These are phyloP conservation scores for Funneliformis caledonium DNA, from an alignment of 371 early-diverging fungal species.

Conservation along the genomic window DNA sequence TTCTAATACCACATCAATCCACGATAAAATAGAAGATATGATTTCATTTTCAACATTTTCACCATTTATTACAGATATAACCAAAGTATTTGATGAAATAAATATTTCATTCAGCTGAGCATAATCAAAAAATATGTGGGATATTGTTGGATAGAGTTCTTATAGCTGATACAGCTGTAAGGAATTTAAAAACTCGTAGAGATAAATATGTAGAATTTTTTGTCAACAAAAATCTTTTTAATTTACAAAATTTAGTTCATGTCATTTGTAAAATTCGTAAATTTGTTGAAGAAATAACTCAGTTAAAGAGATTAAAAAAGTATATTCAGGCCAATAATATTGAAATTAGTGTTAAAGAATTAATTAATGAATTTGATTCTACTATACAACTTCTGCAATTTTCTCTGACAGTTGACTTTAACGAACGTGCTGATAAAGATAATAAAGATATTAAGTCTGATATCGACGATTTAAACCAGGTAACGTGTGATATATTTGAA, in stretches of 20 bases:
- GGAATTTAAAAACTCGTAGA: not conserved
- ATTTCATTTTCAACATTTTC: not conserved
- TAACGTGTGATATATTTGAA: too few species aligned
- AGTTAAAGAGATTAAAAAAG: not conserved
- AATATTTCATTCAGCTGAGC: slow-evolving; percentile 24
- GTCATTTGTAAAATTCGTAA: slow-evolving; percentile 1
- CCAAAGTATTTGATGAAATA: not conserved
- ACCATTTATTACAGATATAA: slow-evolving; percentile 16
- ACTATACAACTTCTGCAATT: too few species aligned
- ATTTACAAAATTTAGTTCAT: not conserved
- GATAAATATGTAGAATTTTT: slow-evolving; percentile 1
- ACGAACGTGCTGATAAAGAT: too few species aligned
- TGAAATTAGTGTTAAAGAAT: slow-evolving; percentile 1
- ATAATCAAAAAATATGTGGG: slow-evolving; percentile 28
- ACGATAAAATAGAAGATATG: too few species aligned
- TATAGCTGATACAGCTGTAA: not conserved
- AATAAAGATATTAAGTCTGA: too few species aligned
- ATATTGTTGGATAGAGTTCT: slow-evolving; percentile 25
- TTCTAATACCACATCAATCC: too few species aligned
- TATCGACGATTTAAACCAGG: too few species aligned
- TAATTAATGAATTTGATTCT: slow-evolving; percentile 14
- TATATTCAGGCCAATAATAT: slow-evolving; percentile 16
- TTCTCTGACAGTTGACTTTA: too few species aligned
- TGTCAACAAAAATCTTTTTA: not conserved
- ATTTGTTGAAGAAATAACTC: slow-evolving; percentile 14